Evolutionary conservation across 2,329 filamentous ascomycete species (phyloP).

Genomic region (Leptographium flavum): DNA sequence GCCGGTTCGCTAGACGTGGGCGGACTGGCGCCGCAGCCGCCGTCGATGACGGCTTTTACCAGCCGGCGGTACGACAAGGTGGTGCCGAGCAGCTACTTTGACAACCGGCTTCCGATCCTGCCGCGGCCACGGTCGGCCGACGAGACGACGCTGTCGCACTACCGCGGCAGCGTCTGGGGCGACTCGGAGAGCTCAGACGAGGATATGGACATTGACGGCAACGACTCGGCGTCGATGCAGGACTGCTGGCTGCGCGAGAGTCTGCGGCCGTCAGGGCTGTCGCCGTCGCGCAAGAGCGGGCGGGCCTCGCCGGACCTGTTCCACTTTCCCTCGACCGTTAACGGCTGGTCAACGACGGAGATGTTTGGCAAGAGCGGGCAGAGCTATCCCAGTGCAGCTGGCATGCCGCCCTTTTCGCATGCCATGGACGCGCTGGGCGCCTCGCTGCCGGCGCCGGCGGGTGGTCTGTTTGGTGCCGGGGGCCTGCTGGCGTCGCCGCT

Average conservation of each 20-base stretch:
- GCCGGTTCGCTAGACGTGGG: background rate
- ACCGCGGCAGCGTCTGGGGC: constrained; percentile 24
- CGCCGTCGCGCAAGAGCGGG: constrained; percentile 8
- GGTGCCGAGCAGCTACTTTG: constrained; percentile 14
- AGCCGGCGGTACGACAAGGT: constrained; percentile 15
- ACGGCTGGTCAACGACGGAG: constrained; percentile 30
- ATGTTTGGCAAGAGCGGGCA: constrained; percentile 29
- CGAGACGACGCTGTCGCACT: constrained; percentile 27
- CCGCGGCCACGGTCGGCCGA: constrained; percentile 32
- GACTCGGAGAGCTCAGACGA: constrained; percentile 27
- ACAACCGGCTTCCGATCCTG: constrained; percentile 18
- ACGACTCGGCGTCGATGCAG: constrained; percentile 34
- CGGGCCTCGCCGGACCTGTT: constrained; percentile 38
- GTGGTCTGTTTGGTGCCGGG: constrained; percentile 21
- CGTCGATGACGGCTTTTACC: constrained; percentile 20
- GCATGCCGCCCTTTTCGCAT: constrained; percentile 16
- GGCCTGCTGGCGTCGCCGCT: constrained; percentile 16
- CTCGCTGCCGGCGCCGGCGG: constrained; percentile 27
- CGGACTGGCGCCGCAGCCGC: constrained; percentile 12
- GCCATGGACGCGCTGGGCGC: constrained; percentile 30
- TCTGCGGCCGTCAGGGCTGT: constrained; percentile 23
- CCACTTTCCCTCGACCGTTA: constrained; percentile 28
- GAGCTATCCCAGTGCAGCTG: constrained; percentile 15
- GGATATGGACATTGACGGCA: constrained; percentile 22
- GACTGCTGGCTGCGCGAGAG: constrained; percentile 46